These are phyloP conservation scores for Candida bentonensis DNA, from an alignment of 805 yeast genomes.

Conservation along the genomic window DNA sequence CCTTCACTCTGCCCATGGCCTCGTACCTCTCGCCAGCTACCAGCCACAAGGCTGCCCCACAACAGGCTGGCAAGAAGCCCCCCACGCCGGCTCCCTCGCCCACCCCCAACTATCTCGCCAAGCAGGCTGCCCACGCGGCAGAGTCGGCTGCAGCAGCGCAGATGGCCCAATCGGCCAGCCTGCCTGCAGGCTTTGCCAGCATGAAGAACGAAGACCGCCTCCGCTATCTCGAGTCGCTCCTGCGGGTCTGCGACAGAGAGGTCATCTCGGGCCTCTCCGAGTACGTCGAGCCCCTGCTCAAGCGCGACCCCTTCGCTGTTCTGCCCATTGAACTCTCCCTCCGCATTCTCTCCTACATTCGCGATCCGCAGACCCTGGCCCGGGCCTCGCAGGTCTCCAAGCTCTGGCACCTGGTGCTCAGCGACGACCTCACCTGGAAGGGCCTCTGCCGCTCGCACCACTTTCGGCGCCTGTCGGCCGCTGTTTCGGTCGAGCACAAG, in stretches of 20 bases:
- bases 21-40: too few relatives aligned
- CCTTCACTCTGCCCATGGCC: too few relatives aligned
- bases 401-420: conserved; percentile 44
- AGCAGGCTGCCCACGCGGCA: conserved; percentile 3
- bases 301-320: conserved; percentile 28
- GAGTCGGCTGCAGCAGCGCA: neutral
- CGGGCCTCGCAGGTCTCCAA: conserved; percentile 85
- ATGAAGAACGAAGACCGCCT: conserved; percentile 11
- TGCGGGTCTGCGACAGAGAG: conserved; percentile 14
- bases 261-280: conserved; percentile 16
- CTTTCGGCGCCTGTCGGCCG: conserved; percentile 23
- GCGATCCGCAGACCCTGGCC: conserved; percentile 71
- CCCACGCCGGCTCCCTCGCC: conserved; percentile 21
- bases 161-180: neutral
- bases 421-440: conserved; percentile 31
- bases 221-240: conserved; percentile 13
- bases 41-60: too few relatives aligned
- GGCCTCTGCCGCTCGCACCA: conserved; percentile 24
- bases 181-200: conserved; percentile 8
- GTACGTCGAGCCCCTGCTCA: conserved; percentile 23
- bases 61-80: conserved; percentile 6
- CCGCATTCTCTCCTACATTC: conserved; percentile 71
- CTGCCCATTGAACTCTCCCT: conserved; percentile 74
- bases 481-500: conserved; percentile 11
- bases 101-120: conserved; percentile 10